Percentiles rank a stretch among this genome's conserved stretches.
Conservation (phyloP, 176 grass and related monocot genomes). For the Bothriochloa decipiens region DNA sequence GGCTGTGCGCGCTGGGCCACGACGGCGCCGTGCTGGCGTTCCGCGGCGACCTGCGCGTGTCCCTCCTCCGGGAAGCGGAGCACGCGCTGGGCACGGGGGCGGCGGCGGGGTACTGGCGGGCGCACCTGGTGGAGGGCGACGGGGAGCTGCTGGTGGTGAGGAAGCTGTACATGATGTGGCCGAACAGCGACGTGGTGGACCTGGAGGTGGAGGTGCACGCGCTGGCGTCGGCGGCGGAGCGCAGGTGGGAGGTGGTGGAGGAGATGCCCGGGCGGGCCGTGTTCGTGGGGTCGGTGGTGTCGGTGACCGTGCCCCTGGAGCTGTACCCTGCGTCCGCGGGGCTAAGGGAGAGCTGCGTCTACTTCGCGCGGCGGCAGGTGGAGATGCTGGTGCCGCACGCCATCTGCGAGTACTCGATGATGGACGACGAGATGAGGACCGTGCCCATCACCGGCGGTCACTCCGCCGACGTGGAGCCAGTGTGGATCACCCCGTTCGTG, state of each 20-base stretch:
- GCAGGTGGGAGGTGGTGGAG: constrained; percentile 10
- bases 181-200: not conserved
- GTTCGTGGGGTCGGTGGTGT: constrained; percentile 41
- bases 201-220: not conserved
- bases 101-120: not conserved
- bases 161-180: not conserved
- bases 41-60: constrained; percentile 19
- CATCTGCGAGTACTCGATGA: constrained; percentile 21
- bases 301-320: not conserved
- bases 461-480: not conserved
- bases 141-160: constrained; percentile 37
- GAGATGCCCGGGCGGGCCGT: constrained; percentile 24
- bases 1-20: constrained; percentile 29
- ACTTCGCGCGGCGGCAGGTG: constrained; percentile 16
- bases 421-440: not conserved
- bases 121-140: constrained; percentile 31
- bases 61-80: constrained; percentile 11
- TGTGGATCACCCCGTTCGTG: constrained; percentile 6
- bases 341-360: constrained; percentile 17
- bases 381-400: constrained; percentile 17
- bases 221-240: constrained; percentile 3
- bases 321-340: not conserved
- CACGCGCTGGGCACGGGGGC: too few relatives aligned
- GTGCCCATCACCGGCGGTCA: constrained; percentile 14
- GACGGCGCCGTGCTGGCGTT: constrained; percentile 28